A percentile compares a stretch with the other conserved stretches of the same genome.
Conservation (phyloP, 495 filamentous ascomycete genomes). For the Podospora pseudoanserina region DNA sequence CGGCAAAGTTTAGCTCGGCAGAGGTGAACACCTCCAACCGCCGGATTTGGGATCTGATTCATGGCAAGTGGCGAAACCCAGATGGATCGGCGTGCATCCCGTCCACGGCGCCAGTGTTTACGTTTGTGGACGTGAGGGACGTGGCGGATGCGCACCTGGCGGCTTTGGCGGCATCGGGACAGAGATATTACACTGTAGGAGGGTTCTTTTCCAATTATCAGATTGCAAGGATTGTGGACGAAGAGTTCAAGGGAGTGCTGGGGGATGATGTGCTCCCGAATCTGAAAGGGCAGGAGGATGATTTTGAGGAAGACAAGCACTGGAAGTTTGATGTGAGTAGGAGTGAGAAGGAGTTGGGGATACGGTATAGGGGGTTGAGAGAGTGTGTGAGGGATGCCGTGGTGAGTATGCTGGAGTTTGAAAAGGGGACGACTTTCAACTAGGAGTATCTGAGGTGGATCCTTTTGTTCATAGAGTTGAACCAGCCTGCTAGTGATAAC, state of each 20-base stretch:
- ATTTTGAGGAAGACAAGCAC: slow-evolving; percentile 35
- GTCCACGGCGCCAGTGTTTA: slow-evolving; percentile 44
- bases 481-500: too few species aligned
- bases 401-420: slow-evolving; percentile 25
- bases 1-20: slow-evolving; percentile 14
- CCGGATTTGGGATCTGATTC: slow-evolving; percentile 40
- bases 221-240: slow-evolving; percentile 34
- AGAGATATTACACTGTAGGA: slow-evolving; percentile 44
- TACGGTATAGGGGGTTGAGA: slow-evolving; percentile 38
- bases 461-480: too few species aligned
- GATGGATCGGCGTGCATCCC: slow-evolving; percentile 14
- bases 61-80: slow-evolving; percentile 28
- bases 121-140: slow-evolving; percentile 49
- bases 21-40: slow-evolving; percentile 48
- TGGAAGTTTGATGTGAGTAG: slow-evolving; percentile 38
- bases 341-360: slow-evolving; percentile 34
- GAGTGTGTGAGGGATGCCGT: slow-evolving; percentile 42
- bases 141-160: slow-evolving; percentile 43
- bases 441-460: background rate
- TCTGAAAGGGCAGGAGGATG: slow-evolving; percentile 23
- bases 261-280: slow-evolving; percentile 26
- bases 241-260: background rate
- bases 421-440: slow-evolving; percentile 3
- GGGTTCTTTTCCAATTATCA: slow-evolving; percentile 41
- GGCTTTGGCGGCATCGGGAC: slow-evolving; percentile 40